A percentile compares a stretch with the other conserved stretches of the same genome.
phyloP scores from a whole-genome alignment of 192 early-diverging fungal genomes.

The Coemansia sp. region DNA sequence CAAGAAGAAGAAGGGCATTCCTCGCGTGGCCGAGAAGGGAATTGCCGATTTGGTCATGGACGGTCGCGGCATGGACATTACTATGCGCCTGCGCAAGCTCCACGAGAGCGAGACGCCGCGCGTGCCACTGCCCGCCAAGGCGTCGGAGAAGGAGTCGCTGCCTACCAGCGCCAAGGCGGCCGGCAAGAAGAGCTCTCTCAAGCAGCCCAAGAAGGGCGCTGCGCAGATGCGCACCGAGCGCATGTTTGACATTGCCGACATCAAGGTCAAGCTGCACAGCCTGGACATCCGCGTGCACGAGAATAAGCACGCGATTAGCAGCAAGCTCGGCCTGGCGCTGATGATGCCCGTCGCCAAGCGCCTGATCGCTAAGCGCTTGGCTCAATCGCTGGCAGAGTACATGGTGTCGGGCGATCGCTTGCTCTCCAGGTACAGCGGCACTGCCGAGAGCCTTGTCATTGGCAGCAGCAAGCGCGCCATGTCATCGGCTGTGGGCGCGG shows the following conservation, averaged over 20 bases:
- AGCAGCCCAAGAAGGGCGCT: neutral
- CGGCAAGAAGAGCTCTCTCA: constrained; percentile 4
- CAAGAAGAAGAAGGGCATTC: constrained; percentile 54
- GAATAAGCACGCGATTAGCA: constrained; percentile 46
- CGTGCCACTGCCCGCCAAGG: neutral
- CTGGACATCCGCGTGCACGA: constrained; percentile 38
- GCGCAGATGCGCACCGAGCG: constrained; percentile 13
- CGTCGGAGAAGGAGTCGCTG: neutral
- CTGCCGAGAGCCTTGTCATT: constrained; percentile 20
- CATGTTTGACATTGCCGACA: constrained; percentile 43
- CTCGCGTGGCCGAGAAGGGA: constrained; percentile 51
- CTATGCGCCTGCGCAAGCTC: constrained; percentile 35
- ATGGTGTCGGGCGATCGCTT: constrained; percentile 27
- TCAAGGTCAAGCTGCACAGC: constrained; percentile 44
- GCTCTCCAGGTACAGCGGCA: constrained; percentile 33
- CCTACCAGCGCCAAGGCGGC: neutral
- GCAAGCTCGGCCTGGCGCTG: constrained; percentile 29
- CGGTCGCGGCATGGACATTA: constrained; percentile 49
- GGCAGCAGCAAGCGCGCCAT: constrained; percentile 28
- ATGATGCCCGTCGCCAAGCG: constrained; percentile 41
- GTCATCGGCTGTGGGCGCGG: constrained; percentile 15
- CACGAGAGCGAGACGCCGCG: constrained; percentile 50
- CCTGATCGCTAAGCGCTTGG: constrained; percentile 30
- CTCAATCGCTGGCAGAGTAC: constrained; percentile 34
- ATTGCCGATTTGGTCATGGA: constrained; percentile 42